These are phyloP conservation scores for Yarrowia phangngaensis DNA, from an alignment of 805 yeast species.

Conservation along the genomic window DNA sequence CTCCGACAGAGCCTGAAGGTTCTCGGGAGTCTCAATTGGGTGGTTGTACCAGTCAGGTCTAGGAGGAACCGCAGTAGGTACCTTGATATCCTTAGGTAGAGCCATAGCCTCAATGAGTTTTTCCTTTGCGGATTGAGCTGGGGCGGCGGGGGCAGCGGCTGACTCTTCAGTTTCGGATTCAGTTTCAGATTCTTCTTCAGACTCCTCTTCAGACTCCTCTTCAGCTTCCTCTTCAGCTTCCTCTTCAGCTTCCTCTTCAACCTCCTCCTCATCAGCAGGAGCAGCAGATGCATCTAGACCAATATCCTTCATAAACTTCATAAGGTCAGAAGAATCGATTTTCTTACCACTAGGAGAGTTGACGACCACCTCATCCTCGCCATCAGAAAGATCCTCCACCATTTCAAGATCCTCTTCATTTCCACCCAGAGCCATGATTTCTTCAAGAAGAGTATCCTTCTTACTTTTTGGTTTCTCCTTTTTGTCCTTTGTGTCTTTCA, in stretches of 20 bases:
- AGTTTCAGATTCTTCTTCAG: constrained; percentile 27
- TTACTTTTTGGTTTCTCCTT: not conserved
- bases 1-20: constrained; percentile 36
- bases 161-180: constrained; percentile 21
- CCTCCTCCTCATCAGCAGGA: constrained; percentile 14
- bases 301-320: constrained; percentile 27
- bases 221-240: constrained; percentile 34
- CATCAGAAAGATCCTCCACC: constrained; percentile 47
- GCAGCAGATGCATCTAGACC: not conserved
- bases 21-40: constrained; percentile 41
- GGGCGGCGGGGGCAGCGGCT: constrained; percentile 6
- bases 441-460: constrained; percentile 17
- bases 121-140: constrained; percentile 26
- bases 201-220: constrained; percentile 34
- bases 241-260: constrained; percentile 37
- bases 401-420: constrained; percentile 73
- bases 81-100: constrained; percentile 23
- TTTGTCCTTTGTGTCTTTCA: not conserved
- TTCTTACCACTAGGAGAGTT: constrained; percentile 32
- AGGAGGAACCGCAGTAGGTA: constrained; percentile 50
- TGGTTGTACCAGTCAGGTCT: constrained; percentile 73
- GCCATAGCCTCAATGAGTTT: constrained; percentile 25
- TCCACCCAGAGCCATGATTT: constrained; percentile 58
- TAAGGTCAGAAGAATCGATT: constrained; percentile 31
- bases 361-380: constrained; percentile 38